Base-by-base conservation (phyloP, 495 filamentous ascomycete genomes). In the Staphylotrichum longicolle region DNA sequence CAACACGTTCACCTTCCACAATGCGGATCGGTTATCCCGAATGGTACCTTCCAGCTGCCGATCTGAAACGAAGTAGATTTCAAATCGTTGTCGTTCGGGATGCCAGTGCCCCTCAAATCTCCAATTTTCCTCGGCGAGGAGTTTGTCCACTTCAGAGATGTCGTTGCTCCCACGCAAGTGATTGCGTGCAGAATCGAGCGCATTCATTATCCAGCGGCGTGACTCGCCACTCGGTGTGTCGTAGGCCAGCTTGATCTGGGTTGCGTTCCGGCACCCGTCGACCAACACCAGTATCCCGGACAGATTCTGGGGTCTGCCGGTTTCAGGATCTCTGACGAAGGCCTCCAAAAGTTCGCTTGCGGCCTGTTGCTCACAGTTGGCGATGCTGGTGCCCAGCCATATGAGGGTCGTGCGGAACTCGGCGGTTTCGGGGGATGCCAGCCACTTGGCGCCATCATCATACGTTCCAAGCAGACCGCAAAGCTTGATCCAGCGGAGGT, bases 381-480 rank as follows among this genome's bases (percentile, higher is more conserved):
- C 37, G 3, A 65, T 65, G 54, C 63, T 65, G 32, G 39, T 65
- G 3, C 63, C 63, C 15, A 65, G 34, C 54, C 59, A 65, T 0
- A 65, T 33, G 37, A 65, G 34, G 5, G 63, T 58, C 41, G 39
- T 57, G 20, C 63, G 46, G 32, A 47, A 49, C 4, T 39, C 34
- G 6, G 53, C 47, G 4, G 44, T 1, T 8, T 62, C 59, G 0
- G 63, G 63, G 3, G 42, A 30, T 3, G 54, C 47, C 0, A 65
- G 12, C 58, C 58, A 65, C 1, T 42, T 14, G 2, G 63, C 63
- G 2, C 63, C 58, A 6, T 65, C 63, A 5, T 61, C 63, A 27
- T 65, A 65, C 14, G 63, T 65, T 0, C 63, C 63, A 8, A 62
- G 14, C 5, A 65, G 63, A 3, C 39, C 53, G 41, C 58, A 49